Base-by-base conservation (phyloP, 192 early-diverging fungal genomes). In the Phlyctochytrium bullatum region DNA sequence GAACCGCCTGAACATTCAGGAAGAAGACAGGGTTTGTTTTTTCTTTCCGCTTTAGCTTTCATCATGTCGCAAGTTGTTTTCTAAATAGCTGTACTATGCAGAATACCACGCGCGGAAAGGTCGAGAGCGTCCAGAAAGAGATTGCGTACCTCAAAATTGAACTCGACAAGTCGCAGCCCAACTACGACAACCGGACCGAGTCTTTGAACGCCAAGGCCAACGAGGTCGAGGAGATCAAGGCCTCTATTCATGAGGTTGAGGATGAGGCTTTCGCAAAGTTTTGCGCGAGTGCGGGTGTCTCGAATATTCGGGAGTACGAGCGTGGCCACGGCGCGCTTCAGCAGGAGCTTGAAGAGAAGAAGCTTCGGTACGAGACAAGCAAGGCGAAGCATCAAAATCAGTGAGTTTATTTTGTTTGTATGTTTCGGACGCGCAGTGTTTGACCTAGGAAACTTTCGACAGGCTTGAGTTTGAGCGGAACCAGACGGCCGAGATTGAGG, bases 271-370 rank as follows among this genome's bases (percentile, higher is more conserved):
- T 99, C 82, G 81, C 78, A 0, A 79, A 77, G 0, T 95, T 99
- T 59, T 98, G 97, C 74, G 52, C 56, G 32, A 64, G 70, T 10
- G 86, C 93, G n/a, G 78, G 83, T 1, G 88, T 98, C 0, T 50
- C 76, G 6, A 90, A 86, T 64, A 87, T 98, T 64, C 88, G 92
- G 2, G 95, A 92, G 62, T 98, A 94, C 70, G 95, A 99, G 70
- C 83, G 84, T 23, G 76, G 83, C 28, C 87, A 89, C 50, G 77
- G 92, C 17, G 81, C 81, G 16, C 69, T 88, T 2, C 77, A 91
- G 1, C 86, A 90, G 63, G 90, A 95, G 65, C 72, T 80, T 0
- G 81, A 83, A 14, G 89, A 99, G 74, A 86, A 81, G 23, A 84
- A 89, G 34, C 62, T 92, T 52, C 85, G 90, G 67, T 93, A 94